Evolutionary conservation across 2,329 filamentous ascomycete genomes (phyloP).

Genomic region (Triangularia verruculosa): DNA sequence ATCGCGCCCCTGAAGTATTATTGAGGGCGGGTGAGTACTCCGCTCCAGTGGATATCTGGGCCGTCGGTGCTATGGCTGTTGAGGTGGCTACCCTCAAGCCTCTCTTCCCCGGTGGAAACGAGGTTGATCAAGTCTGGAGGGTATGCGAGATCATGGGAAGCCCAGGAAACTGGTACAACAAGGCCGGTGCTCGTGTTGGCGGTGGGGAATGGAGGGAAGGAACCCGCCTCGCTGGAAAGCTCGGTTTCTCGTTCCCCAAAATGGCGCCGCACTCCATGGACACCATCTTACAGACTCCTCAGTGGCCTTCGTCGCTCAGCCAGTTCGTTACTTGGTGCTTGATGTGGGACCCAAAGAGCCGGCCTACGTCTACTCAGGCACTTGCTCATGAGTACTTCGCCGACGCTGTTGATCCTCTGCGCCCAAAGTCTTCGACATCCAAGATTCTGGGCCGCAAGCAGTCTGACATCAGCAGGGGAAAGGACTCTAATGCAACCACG

Average conservation of each 20-base stretch:
- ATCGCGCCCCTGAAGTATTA: conserved; percentile 91
- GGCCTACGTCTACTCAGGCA: conserved; percentile 92
- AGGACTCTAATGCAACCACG: conserved; percentile 56
- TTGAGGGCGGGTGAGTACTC: conserved; percentile 95
- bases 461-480: conserved; percentile 72
- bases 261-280: conserved; percentile 98
- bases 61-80: conserved; percentile 96
- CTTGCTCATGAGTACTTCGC: conserved; percentile 91
- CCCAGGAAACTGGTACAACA: conserved; percentile 97
- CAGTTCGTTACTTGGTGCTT: conserved; percentile 98
- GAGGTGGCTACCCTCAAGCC: conserved; percentile 96
- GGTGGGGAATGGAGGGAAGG: conserved; percentile 98
- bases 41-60: conserved; percentile 97
- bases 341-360: conserved; percentile 94
- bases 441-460: conserved; percentile 85
- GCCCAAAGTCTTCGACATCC: conserved; percentile 87
- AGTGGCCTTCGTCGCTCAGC: conserved; percentile 85
- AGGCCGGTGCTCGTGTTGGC: conserved; percentile 78
- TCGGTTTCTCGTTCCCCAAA: conserved; percentile 98
- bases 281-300: conserved; percentile 82
- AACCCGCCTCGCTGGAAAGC: conserved; percentile 85
- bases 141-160: conserved; percentile 99
- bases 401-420: conserved; percentile 86
- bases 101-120: conserved; percentile 93
- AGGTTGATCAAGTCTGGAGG: conserved; percentile 98